These are phyloP conservation scores for Rhodotorula diobovata DNA, from an alignment of 768 basidiomycete genomes.

Conservation along the genomic window DNA sequence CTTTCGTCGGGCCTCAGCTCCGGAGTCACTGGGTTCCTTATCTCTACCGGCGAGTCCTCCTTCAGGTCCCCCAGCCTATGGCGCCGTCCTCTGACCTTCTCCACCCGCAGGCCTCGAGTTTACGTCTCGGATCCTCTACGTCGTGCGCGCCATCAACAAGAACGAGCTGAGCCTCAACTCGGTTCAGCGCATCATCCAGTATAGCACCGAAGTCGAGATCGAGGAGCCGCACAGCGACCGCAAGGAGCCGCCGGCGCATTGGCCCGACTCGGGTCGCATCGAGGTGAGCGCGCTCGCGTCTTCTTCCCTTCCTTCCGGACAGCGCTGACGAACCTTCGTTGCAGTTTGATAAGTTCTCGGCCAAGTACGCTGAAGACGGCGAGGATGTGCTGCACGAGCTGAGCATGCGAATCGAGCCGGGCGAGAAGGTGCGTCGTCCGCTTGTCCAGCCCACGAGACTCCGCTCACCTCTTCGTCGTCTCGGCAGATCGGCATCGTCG, in stretches of 20 bases:
- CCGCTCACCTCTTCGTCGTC: too few relatives aligned
- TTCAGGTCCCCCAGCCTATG: constrained; percentile 21
- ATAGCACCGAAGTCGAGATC: constrained; percentile 39
- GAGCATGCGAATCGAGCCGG: constrained; percentile 46
- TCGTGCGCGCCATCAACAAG: constrained; percentile 48
- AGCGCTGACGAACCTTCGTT: neutral
- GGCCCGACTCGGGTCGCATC: constrained; percentile 40
- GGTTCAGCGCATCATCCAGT: constrained; percentile 52
- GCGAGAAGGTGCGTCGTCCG: constrained; percentile 43
- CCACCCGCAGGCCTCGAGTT: constrained; percentile 42
- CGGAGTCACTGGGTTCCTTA: constrained; percentile 28
- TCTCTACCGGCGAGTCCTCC: constrained; percentile 27
- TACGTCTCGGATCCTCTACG: constrained; percentile 50
- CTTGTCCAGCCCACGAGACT: too few relatives aligned
- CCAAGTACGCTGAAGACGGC: constrained; percentile 42
- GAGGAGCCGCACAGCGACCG: constrained; percentile 36
- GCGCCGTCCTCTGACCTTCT: neutral
- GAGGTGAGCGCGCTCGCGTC: constrained; percentile 5
- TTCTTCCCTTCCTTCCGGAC: fast-evolving
- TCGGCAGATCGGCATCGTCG: constrained; percentile 47
- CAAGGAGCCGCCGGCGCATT: constrained; percentile 49
- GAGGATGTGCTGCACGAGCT: constrained; percentile 48
- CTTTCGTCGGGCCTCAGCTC: constrained; percentile 18
- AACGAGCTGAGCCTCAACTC: constrained; percentile 47
- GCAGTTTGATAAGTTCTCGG: constrained; percentile 44